Evolutionary conservation across 2,329 filamentous ascomycete species (phyloP).

Genomic region (Thielaviopsis populi): DNA sequence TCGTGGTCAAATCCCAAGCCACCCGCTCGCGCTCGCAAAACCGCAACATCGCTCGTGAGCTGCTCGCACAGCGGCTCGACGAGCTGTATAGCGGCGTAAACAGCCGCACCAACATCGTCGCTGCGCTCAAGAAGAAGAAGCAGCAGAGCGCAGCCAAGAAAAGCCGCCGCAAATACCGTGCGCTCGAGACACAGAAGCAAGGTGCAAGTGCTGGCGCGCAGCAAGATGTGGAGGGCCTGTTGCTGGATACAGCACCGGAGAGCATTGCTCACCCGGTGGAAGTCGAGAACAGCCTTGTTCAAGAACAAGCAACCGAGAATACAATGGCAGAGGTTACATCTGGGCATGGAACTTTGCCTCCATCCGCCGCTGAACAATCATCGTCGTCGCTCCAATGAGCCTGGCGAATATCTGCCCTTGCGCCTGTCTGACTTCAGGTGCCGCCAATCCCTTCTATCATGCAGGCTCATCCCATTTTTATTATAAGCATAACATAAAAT

Average conservation of each 20-base stretch:
- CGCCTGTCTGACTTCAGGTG: neutral
- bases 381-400: neutral
- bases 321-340: neutral
- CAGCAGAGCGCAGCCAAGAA: constrained; percentile 71
- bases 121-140: constrained; percentile 47
- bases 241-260: too few relatives aligned
- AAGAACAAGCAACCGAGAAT: neutral
- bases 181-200: constrained; percentile 37
- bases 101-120: constrained; percentile 51
- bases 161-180: constrained; percentile 61
- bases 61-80: constrained; percentile 64
- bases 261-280: neutral
- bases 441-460: neutral
- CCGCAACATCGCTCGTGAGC: constrained; percentile 62
- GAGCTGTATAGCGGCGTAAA: constrained; percentile 54
- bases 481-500: neutral
- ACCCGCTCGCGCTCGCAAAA: constrained; percentile 81
- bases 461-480: neutral
- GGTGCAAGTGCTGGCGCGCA: neutral
- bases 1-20: constrained; percentile 87
- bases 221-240: neutral
- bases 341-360: neutral
- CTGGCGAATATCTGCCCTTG: neutral
- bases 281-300: neutral
- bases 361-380: neutral